These are phyloP conservation scores for Stephanodiscus minutulus DNA, from an alignment of 108 stramenopile genomes.

Conservation along the genomic window DNA sequence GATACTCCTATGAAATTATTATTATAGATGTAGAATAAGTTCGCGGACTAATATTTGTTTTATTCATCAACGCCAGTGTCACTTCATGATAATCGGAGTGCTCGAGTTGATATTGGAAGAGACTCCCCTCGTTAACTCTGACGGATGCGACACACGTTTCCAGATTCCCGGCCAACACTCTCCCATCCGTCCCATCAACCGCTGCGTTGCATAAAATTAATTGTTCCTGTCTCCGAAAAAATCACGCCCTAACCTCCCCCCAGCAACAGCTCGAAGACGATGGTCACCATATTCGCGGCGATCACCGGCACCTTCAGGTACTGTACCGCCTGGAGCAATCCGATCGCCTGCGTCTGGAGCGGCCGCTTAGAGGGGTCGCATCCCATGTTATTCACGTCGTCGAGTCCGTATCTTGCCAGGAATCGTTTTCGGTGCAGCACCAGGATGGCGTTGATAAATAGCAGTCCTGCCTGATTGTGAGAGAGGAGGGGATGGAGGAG, in stretches of 20 bases:
- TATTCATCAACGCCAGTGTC: too few species aligned
- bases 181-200: neutral
- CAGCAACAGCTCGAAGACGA: conserved; percentile 84
- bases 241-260: conserved; percentile 54
- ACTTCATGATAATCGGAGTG: too few species aligned
- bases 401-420: conserved; percentile 76
- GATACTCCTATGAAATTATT: neutral
- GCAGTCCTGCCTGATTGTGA: conserved; percentile 71
- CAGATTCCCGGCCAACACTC: neutral
- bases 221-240: neutral
- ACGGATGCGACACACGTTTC: too few species aligned
- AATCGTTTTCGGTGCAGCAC: conserved; percentile 84
- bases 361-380: conserved; percentile 51
- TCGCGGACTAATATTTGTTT: too few species aligned
- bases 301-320: conserved; percentile 87
- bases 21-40: neutral
- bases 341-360: conserved; percentile 69
- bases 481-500: neutral
- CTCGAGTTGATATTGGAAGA: too few species aligned
- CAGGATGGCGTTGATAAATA: conserved; percentile 74
- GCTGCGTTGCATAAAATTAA: neutral
- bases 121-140: too few species aligned
- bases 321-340: conserved; percentile 78
- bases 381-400: conserved; percentile 66
- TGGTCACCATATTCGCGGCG: conserved; percentile 70